phyloP scores from a whole-genome alignment of 257 asterid species.

The Catharanthus roseus region DNA sequence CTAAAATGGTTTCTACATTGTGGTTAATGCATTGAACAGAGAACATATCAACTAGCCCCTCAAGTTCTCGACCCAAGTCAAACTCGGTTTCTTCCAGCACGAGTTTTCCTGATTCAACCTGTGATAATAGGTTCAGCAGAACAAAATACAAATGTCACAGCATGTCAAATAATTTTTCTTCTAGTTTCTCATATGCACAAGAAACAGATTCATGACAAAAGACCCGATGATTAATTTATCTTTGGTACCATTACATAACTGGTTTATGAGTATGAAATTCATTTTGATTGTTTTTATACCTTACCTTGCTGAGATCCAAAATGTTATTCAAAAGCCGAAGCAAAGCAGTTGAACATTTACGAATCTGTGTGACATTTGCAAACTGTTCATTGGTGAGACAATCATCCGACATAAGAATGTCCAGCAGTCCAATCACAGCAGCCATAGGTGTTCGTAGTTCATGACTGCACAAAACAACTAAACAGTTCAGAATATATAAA shows the following conservation, averaged over 20 bases:
- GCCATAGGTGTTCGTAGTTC: constrained; percentile 98
- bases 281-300: constrained; percentile 8
- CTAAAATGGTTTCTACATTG: constrained; percentile 79
- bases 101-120: constrained; percentile 95
- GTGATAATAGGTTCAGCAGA: constrained; percentile 19
- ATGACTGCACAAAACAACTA: constrained; percentile 46
- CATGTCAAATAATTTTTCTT: not conserved
- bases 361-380: constrained; percentile 72
- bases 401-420: constrained; percentile 76
- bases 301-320: constrained; percentile 92
- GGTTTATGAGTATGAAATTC: not conserved
- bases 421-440: constrained; percentile 91
- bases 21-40: constrained; percentile 90
- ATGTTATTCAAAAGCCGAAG: constrained; percentile 87
- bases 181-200: not conserved
- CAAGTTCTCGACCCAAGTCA: constrained; percentile 85
- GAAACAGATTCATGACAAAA: not conserved
- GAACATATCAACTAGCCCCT: constrained; percentile 89
- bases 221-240: not conserved
- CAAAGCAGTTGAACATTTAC: constrained; percentile 87
- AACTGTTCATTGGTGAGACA: constrained; percentile 74
- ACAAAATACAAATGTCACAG: not conserved
- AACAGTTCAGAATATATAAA: constrained; percentile 5
- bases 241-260: not conserved
- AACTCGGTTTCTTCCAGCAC: constrained; percentile 85